Conservation (phyloP, 2,329 filamentous ascomycete genomes). For the Fusarium redolens region DNA sequence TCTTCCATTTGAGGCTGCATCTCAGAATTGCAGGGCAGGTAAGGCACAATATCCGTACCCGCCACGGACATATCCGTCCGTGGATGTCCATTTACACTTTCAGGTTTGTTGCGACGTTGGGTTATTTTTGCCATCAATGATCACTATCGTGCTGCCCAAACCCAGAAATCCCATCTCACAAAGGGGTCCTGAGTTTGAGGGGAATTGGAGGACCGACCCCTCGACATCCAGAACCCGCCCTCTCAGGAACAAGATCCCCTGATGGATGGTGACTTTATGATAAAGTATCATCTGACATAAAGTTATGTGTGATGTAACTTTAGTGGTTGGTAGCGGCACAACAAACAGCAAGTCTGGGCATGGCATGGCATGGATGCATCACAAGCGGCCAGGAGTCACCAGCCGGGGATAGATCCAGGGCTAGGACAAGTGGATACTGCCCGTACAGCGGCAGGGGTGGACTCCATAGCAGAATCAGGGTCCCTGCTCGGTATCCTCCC, state of each 20-base stretch:
- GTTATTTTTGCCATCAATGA: background rate
- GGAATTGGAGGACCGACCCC: constrained; percentile 42
- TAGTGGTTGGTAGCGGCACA: constrained; percentile 22
- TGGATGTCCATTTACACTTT: background rate
- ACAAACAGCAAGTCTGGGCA: constrained; percentile 18
- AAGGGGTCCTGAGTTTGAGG: constrained; percentile 43
- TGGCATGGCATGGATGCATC: constrained; percentile 29
- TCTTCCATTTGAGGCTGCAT: constrained; percentile 33
- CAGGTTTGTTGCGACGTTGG: background rate
- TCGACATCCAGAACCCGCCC: constrained; percentile 32
- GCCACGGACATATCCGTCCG: constrained; percentile 25
- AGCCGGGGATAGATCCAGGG: constrained; percentile 12
- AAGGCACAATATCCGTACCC: constrained; percentile 13
- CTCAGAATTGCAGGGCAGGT: constrained; percentile 21
- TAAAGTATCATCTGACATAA: constrained; percentile 26
- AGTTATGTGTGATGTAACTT: constrained; percentile 29
- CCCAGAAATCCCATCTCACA: constrained; percentile 26
- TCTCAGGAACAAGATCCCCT: constrained; percentile 14
- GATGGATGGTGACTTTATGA: constrained; percentile 24
- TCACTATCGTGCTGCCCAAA: constrained; percentile 5
- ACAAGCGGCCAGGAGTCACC: constrained; percentile 27
- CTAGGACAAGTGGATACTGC: constrained; percentile 7
- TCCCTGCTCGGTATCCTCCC: constrained; percentile 30
- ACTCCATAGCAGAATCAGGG: constrained; percentile 33
- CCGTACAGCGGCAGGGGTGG: constrained; percentile 23